phyloP scores from a whole-genome alignment of 2,329 filamentous ascomycete genomes.

The Paradendryphiella salina region DNA sequence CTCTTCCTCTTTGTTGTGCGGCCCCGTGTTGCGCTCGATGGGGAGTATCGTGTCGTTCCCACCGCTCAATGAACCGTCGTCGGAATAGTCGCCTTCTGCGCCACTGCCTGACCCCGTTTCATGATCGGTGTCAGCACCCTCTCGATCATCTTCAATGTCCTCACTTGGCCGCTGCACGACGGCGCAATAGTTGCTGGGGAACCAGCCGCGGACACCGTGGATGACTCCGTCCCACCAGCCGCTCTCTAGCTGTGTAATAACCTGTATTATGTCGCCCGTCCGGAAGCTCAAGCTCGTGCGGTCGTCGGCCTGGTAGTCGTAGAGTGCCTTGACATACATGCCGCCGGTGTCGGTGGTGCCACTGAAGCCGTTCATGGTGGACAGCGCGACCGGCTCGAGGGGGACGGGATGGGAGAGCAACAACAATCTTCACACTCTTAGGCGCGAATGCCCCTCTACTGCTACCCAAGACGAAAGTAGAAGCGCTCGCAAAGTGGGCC shows the following conservation, averaged over 20 bases:
- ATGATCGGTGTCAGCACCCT: conserved; percentile 56
- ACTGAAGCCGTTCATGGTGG: conserved; percentile 55
- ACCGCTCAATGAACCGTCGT: conserved; percentile 51
- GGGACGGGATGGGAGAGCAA: conserved; percentile 13
- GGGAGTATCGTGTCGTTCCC: conserved; percentile 56
- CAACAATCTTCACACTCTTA: conserved; percentile 16
- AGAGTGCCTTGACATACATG: conserved; percentile 92
- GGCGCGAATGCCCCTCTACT: conserved; percentile 25
- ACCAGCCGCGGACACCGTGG: conserved; percentile 95
- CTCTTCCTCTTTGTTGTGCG: conserved; percentile 67
- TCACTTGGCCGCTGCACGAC: conserved; percentile 79
- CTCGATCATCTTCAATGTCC: conserved; percentile 64
- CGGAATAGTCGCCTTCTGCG: conserved; percentile 47
- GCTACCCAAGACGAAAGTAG: conserved; percentile 19
- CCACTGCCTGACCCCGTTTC: conserved; percentile 53
- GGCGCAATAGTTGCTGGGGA: conserved; percentile 97
- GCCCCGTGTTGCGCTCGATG: conserved; percentile 64
- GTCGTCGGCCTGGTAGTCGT: conserved; percentile 95
- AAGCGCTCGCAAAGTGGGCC: conserved; percentile 19
- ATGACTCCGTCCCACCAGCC: conserved; percentile 99
- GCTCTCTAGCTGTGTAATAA: conserved; percentile 96
- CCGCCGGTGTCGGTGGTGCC: conserved; percentile 55
- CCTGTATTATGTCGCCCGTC: conserved; percentile 95
- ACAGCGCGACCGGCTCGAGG: conserved; percentile 21
- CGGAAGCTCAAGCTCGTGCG: conserved; percentile 95